Evolutionary conservation across 495 filamentous ascomycete genomes (phyloP), one percentile per base, ranked within the genome.

Genomic region (Lichenothelia convexa): DNA sequence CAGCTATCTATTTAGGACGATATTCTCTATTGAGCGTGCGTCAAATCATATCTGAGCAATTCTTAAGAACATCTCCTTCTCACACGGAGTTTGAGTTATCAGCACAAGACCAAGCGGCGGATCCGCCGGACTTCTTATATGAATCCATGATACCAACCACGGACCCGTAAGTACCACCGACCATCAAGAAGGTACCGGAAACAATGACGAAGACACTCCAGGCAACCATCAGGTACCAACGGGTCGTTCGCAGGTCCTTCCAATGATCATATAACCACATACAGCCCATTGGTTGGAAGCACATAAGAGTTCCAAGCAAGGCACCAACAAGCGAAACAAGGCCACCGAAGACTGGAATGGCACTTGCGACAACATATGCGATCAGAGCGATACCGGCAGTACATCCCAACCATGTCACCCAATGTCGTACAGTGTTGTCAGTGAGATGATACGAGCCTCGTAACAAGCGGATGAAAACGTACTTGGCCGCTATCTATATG

Each of bases 231-330:
- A 7, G 17, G 7, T 7, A 35, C 18, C 13, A 35, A 15, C 6
- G 11, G 9, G 5, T 9, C 34, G 18, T 21, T 27, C 24, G 23
- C 23, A 18, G 27, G 18, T 49, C 3, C 35, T 39, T 16, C 55
- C 59, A 62, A 32, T 61, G 59, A 39, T 64, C 61, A 34, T 60
- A 59, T 17, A 62, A 41, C 61, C 61, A 64, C 57, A 64, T 59
- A 29, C 55, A 52, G 0, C 46, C 61, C 58, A 61, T 61, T 4
- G 59, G 59, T 40, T 61, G 61, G 47, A 59, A 60, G 12, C 38
- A 60, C 54, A 58, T 55, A 11, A 57, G 24, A 27, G 36, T 38
- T 9, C 36, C 32, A 26, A 49, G 44, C 30, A 41, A 19, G 5
- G 40, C 34, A 12, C 40, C 50, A n/a, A 60, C 50, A 7, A 60